Conservation (phyloP, 306 rosid genomes). For the Gynostemma pentaphyllum region DNA sequence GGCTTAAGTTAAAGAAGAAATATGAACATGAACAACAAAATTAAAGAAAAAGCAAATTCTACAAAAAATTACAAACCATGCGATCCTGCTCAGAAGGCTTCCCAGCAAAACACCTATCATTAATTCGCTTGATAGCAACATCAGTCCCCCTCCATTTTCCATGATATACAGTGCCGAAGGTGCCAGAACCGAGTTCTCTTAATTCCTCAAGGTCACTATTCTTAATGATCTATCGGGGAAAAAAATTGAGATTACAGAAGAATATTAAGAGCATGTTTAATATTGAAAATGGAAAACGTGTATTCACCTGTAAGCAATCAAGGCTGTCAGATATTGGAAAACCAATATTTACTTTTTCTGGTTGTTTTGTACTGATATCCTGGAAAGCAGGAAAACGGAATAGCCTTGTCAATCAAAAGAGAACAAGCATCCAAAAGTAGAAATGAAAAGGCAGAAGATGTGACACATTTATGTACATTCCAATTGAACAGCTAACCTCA, state of each 20-base stretch:
- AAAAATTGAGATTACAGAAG: neutral
- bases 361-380: conserved; percentile 40
- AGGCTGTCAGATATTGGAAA: conserved; percentile 47
- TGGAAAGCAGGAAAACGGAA: conserved; percentile 16
- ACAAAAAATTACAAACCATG: conserved; percentile 41
- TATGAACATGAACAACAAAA: neutral
- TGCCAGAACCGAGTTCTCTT: conserved; percentile 73
- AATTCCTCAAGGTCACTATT: conserved; percentile 81
- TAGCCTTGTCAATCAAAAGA: conserved; percentile 1
- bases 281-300: conserved; percentile 3
- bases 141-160: conserved; percentile 97
- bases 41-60: neutral
- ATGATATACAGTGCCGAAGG: conserved; percentile 89
- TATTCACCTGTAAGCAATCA: conserved; percentile 70
- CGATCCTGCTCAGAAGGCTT: conserved; percentile 89
- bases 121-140: conserved; percentile 86
- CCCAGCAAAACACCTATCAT: conserved; percentile 86
- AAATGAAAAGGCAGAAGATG: neutral
- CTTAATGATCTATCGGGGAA: conserved; percentile 48
- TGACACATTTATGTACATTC: neutral
- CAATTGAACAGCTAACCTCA: conserved; percentile 27
- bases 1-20: neutral
- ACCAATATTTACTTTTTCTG: conserved; percentile 45
- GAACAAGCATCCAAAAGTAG: neutral
- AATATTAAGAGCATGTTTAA: neutral